Percentiles rank a stretch among this genome's conserved stretches.
These are phyloP conservation scores for Tolypocladium endophyticum DNA, from an alignment of 2,329 filamentous ascomycete genomes.

Conservation along the genomic window DNA sequence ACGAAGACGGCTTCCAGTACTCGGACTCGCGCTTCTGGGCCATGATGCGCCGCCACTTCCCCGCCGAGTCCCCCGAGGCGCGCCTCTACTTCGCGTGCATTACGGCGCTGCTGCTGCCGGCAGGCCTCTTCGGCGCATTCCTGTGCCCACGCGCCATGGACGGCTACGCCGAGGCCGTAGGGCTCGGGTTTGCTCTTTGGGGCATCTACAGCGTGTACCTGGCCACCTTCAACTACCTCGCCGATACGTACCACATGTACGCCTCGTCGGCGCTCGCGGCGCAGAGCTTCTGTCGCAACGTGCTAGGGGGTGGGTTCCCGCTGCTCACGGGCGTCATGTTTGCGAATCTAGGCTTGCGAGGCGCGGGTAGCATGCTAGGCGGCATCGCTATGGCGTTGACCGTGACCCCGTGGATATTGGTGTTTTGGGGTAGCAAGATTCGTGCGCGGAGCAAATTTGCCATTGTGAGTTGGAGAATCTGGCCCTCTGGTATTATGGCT, in stretches of 20 bases:
- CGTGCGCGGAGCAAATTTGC: constrained; percentile 69
- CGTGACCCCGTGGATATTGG: constrained; percentile 76
- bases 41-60: constrained; percentile 33
- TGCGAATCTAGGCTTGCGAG: constrained; percentile 55
- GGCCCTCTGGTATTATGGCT: neutral
- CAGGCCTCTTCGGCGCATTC: constrained; percentile 54
- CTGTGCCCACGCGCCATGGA: constrained; percentile 13
- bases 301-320: constrained; percentile 73
- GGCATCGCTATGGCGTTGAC: constrained; percentile 60
- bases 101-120: constrained; percentile 62
- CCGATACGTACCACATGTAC: constrained; percentile 77
- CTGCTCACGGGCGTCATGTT: constrained; percentile 69
- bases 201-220: constrained; percentile 83
- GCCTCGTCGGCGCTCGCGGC: constrained; percentile 79
- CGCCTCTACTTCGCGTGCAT: constrained; percentile 78
- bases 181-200: constrained; percentile 65
- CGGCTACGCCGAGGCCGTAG: constrained; percentile 32
- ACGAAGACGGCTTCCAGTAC: constrained; percentile 9
- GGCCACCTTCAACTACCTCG: constrained; percentile 85
- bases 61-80: constrained; percentile 55
- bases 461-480: constrained; percentile 30
- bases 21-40: constrained; percentile 28
- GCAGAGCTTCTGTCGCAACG: constrained; percentile 76
- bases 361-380: constrained; percentile 65
- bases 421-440: constrained; percentile 69